Percentiles rank a stretch among this genome's conserved stretches.
Evolutionary conservation across 495 filamentous ascomycete genomes (phyloP).

Genomic region (Ramalina peruviana): DNA sequence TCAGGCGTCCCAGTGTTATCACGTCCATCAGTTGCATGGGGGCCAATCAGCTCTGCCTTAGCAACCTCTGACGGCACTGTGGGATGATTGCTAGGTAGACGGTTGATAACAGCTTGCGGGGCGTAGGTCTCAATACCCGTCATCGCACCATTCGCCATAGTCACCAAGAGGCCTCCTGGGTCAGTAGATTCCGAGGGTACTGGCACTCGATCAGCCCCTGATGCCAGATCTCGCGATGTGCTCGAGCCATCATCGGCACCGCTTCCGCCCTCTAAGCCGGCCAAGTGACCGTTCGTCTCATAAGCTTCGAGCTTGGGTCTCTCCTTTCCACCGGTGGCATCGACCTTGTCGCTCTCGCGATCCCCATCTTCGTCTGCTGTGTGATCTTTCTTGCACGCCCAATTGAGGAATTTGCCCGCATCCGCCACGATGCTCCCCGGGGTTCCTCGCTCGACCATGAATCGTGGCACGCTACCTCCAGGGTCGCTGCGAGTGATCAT

Average conservation of each 20-base stretch:
- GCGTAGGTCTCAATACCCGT: constrained; percentile 28
- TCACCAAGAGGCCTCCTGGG: constrained; percentile 28
- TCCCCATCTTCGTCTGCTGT: constrained; percentile 17
- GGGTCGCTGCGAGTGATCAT: constrained; percentile 95
- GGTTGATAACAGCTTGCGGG: constrained; percentile 35
- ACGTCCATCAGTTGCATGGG: constrained; percentile 1
- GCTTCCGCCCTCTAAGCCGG: constrained; percentile 15
- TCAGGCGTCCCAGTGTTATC: constrained; percentile 20
- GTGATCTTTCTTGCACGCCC: constrained; percentile 50
- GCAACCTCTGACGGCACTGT: constrained; percentile 5
- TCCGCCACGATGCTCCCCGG: constrained; percentile 71
- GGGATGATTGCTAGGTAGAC: constrained; percentile 26
- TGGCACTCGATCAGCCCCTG: constrained; percentile 8
- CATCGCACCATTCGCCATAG: constrained; percentile 28
- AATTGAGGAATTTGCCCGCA: constrained; percentile 73
- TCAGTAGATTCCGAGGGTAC: constrained; percentile 16
- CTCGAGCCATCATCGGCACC: constrained; percentile 8
- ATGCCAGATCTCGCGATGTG: constrained; percentile 5
- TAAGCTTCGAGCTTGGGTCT: constrained; percentile 14
- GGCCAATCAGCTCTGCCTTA: not conserved
- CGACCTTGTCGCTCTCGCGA: not conserved
- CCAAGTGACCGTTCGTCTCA: constrained; percentile 24
- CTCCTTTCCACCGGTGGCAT: not conserved
- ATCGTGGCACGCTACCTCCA: constrained; percentile 80
- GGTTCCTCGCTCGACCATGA: constrained; percentile 89